Conservation (phyloP, 2,329 filamentous ascomycete genomes). For the Piedraia hortae region DNA sequence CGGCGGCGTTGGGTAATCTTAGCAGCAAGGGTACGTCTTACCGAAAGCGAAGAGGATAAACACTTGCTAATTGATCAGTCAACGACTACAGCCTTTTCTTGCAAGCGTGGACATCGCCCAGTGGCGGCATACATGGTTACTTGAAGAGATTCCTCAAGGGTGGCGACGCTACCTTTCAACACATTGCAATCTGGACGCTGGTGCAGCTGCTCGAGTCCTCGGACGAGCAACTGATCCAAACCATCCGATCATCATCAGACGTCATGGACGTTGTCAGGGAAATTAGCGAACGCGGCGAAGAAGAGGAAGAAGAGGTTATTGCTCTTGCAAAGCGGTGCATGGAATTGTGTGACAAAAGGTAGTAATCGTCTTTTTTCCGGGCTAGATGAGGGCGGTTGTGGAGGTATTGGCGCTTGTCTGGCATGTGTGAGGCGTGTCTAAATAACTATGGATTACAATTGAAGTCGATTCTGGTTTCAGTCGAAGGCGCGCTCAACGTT, state of each 20-base stretch:
- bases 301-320: constrained; percentile 76
- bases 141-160: constrained; percentile 77
- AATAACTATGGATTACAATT: too few species aligned
- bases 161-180: constrained; percentile 90
- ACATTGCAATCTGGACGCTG: constrained; percentile 95
- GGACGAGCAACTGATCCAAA: constrained; percentile 62
- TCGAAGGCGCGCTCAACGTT: too few species aligned
- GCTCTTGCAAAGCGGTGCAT: constrained; percentile 72
- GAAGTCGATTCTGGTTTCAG: too few species aligned
- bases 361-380: too few species aligned
- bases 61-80: constrained; percentile 25
- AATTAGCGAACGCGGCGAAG: constrained; percentile 71
- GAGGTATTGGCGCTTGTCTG: too few species aligned
- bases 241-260: constrained; percentile 72
- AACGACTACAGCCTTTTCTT: constrained; percentile 93
- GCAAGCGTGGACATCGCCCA: constrained; percentile 73
- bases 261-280: constrained; percentile 76
- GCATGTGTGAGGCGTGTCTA: too few species aligned
- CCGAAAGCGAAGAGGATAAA: background rate
- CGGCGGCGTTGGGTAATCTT: constrained; percentile 77
- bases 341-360: too few species aligned
- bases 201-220: constrained; percentile 88
- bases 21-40: constrained; percentile 62
- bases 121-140: constrained; percentile 87
- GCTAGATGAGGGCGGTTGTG: too few species aligned